A percentile compares a stretch with the other conserved stretches of the same genome.
phyloP scores from a whole-genome alignment of 352 stramenopile species.

The Globisporangium paddicum region DNA sequence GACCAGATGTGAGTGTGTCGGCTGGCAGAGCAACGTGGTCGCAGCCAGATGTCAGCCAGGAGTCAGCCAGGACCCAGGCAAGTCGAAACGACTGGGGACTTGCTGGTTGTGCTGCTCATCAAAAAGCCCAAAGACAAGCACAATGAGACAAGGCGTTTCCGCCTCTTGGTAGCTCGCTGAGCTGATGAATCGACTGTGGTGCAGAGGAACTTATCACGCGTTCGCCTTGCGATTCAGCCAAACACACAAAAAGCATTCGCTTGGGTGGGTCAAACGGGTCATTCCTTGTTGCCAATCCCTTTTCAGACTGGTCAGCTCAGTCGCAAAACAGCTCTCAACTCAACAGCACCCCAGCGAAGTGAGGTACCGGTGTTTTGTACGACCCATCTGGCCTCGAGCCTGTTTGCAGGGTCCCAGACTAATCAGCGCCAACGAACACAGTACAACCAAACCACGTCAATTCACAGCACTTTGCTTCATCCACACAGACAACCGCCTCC shows the following conservation, averaged over 20 bases:
- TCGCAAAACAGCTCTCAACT: background rate
- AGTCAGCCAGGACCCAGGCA: background rate
- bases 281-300: background rate
- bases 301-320: background rate
- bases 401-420: background rate
- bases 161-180: too few species aligned
- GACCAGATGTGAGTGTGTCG: background rate
- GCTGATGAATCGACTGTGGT: background rate
- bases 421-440: background rate
- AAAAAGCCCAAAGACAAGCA: background rate
- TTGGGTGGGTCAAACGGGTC: background rate
- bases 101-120: background rate
- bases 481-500: too few species aligned
- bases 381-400: background rate
- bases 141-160: conserved; percentile 8
- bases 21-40: background rate
- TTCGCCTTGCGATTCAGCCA: background rate
- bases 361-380: background rate
- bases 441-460: background rate
- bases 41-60: too few species aligned
- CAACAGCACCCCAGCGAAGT: background rate
- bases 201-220: too few species aligned
- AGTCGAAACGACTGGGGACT: background rate
- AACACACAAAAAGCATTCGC: too few species aligned
- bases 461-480: too few species aligned